Evolutionary conservation across 2,329 filamentous ascomycete genomes (phyloP).

Genomic region (Chrysosporium keratinophilum): DNA sequence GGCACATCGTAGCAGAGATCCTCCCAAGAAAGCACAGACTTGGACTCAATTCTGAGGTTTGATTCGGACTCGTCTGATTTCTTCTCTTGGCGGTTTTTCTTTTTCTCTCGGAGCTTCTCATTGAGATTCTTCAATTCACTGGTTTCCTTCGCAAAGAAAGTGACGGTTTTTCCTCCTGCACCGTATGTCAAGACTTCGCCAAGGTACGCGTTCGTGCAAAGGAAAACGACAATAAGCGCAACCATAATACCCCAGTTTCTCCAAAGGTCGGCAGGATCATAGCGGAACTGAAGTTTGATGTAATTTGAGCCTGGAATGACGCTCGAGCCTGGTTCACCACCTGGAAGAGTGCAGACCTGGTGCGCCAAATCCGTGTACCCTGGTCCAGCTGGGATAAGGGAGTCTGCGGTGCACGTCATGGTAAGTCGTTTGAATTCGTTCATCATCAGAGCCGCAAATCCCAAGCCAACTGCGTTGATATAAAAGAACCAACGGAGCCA

Average conservation of each 20-base stretch:
- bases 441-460: slow-evolving; percentile 68
- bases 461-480: slow-evolving; percentile 67
- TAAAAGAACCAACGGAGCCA: slow-evolving; percentile 83
- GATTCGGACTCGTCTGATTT: slow-evolving; percentile 40
- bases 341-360: slow-evolving; percentile 55
- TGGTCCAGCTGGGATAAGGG: slow-evolving; percentile 35
- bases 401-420: slow-evolving; percentile 42
- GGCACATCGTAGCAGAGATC: slow-evolving; percentile 72
- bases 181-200: slow-evolving; percentile 33
- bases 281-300: slow-evolving; percentile 46
- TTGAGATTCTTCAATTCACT: slow-evolving; percentile 31
- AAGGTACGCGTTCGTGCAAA: slow-evolving; percentile 29
- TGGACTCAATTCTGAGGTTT: slow-evolving; percentile 15
- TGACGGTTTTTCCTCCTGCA: slow-evolving; percentile 34
- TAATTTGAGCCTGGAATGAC: slow-evolving; percentile 51
- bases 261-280: slow-evolving; percentile 53
- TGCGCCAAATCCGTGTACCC: slow-evolving; percentile 33
- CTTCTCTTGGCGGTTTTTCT: slow-evolving; percentile 27
- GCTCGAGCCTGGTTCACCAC: slow-evolving; percentile 45
- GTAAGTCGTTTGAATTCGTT: slow-evolving; percentile 66
- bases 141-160: slow-evolving; percentile 31
- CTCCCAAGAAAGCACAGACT: slow-evolving; percentile 72
- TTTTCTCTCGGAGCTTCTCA: slow-evolving; percentile 32
- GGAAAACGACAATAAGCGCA: slow-evolving; percentile 55
- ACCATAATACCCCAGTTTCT: slow-evolving; percentile 60